Percentiles rank a stretch among this genome's conserved stretches.
Evolutionary conservation across 805 yeast genomes (phyloP).

Genomic region (Priceomyces medius): DNA sequence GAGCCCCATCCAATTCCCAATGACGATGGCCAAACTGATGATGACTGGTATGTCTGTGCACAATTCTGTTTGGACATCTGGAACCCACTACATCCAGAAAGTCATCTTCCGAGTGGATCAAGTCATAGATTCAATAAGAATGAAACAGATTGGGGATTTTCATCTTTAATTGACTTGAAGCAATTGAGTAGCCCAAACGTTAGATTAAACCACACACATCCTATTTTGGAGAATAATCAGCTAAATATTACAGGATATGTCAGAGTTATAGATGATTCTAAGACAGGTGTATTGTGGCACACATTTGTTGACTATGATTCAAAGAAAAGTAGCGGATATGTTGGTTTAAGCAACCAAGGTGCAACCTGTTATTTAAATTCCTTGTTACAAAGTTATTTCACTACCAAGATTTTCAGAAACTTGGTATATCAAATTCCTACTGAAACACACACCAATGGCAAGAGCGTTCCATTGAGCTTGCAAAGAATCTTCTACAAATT

Average conservation of each 20-base stretch:
- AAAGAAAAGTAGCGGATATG: conserved; percentile 82
- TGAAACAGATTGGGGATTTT: conserved; percentile 96
- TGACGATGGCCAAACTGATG: conserved; percentile 29
- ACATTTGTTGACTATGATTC: conserved; percentile 83
- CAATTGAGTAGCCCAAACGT: conserved; percentile 28
- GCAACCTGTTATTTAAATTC: conserved; percentile 98
- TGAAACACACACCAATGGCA: conserved; percentile 40
- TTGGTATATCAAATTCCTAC: conserved; percentile 91
- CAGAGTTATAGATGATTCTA: conserved; percentile 73
- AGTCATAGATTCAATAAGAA: conserved; percentile 72
- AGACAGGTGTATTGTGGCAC: conserved; percentile 95
- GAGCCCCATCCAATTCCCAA: conserved; percentile 61
- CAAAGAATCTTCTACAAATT: conserved; percentile 85
- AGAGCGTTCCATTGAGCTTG: conserved; percentile 76
- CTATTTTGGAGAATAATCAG: conserved; percentile 51
- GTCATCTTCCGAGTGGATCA: conserved; percentile 62
- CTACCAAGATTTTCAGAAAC: conserved; percentile 77
- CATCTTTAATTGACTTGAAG: conserved; percentile 63
- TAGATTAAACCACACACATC: conserved; percentile 21
- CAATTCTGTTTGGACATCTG: conserved; percentile 85
- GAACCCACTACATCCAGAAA: conserved; percentile 68
- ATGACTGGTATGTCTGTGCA: conserved; percentile 85
- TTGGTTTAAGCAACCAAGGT: conserved; percentile 94
- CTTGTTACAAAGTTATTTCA: conserved; percentile 82
- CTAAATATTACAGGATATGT: conserved; percentile 76